These are phyloP conservation scores for Aspergillus sclerotiicarbonarius DNA, from an alignment of 495 filamentous ascomycete genomes.

Conservation along the genomic window DNA sequence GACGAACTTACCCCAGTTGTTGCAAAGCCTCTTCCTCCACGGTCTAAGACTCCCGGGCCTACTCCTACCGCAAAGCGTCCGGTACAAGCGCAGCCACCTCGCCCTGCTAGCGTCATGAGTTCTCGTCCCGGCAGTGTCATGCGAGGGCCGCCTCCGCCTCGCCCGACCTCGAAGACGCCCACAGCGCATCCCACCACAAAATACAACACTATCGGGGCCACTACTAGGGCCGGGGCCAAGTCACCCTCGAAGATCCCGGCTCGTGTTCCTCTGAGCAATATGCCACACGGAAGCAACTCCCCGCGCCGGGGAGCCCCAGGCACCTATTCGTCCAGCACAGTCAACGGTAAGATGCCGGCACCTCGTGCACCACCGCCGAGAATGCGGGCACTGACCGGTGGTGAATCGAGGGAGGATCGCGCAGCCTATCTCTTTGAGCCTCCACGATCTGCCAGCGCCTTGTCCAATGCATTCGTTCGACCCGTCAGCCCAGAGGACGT, in stretches of 20 bases:
- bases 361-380: conserved; percentile 77
- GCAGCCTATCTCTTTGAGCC: conserved; percentile 56
- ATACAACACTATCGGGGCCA: conserved; percentile 54
- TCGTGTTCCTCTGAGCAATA: conserved; percentile 73
- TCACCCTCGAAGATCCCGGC: conserved; percentile 79
- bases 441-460: conserved; percentile 63
- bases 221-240: conserved; percentile 41
- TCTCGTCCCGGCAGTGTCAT: conserved; percentile 36
- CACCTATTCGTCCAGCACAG: conserved; percentile 49
- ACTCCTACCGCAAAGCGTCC: conserved; percentile 27
- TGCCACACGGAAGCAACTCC: conserved; percentile 79
- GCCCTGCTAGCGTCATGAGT: conserved; percentile 34
- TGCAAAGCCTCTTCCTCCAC: conserved; percentile 59
- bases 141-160: conserved; percentile 47
- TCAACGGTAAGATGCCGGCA: conserved; percentile 59
- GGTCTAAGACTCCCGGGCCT: conserved; percentile 75
- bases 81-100: conserved; percentile 27
- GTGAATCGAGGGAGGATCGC: conserved; percentile 64
- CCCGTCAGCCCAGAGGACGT: conserved; percentile 81
- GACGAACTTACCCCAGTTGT: conserved; percentile 67
- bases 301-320: conserved; percentile 60
- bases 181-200: conserved; percentile 47
- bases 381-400: conserved; percentile 78
- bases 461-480: conserved; percentile 66
- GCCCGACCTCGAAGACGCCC: conserved; percentile 69